These are phyloP conservation scores for Populus pruinosa DNA, from an alignment of 345 rosid species.

Conservation along the genomic window DNA sequence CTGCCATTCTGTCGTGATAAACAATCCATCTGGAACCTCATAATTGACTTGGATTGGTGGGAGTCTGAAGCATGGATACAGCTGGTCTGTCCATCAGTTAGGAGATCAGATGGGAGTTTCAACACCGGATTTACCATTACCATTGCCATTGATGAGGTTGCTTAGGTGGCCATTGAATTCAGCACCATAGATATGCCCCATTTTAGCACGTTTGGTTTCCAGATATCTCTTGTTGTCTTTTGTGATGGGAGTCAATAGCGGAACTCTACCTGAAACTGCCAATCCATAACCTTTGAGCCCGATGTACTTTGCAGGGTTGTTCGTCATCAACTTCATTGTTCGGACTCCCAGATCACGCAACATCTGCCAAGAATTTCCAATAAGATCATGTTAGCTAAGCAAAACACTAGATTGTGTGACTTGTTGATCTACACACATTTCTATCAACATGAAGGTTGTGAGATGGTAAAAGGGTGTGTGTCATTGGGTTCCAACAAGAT, in stretches of 20 bases:
- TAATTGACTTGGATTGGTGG: neutral
- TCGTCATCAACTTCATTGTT: conserved; percentile 87
- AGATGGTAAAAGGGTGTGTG: neutral
- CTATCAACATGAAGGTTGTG: neutral
- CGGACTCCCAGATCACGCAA: conserved; percentile 71
- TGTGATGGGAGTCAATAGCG: conserved; percentile 62
- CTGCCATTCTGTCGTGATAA: neutral
- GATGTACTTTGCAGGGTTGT: conserved; percentile 75
- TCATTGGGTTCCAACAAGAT: neutral
- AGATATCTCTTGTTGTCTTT: conserved; percentile 68
- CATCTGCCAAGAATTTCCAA: conserved; percentile 40
- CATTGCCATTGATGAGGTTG: conserved; percentile 5
- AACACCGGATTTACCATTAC: conserved; percentile 15
- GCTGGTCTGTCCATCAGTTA: conserved; percentile 11
- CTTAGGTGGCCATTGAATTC: conserved; percentile 35
- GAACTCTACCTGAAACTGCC: conserved; percentile 63
- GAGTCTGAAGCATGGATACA: neutral
- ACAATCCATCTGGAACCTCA: neutral
- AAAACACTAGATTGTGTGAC: neutral
- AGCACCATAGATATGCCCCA: conserved; percentile 70
- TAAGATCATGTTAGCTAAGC: neutral
- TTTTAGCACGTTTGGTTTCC: conserved; percentile 66
- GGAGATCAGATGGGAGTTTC: conserved; percentile 17
- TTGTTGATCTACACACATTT: neutral
- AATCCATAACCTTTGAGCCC: conserved; percentile 83